phyloP scores from a whole-genome alignment of 1,284 basidiomycete genomes.

The Moesziomyces parantarcticus region DNA sequence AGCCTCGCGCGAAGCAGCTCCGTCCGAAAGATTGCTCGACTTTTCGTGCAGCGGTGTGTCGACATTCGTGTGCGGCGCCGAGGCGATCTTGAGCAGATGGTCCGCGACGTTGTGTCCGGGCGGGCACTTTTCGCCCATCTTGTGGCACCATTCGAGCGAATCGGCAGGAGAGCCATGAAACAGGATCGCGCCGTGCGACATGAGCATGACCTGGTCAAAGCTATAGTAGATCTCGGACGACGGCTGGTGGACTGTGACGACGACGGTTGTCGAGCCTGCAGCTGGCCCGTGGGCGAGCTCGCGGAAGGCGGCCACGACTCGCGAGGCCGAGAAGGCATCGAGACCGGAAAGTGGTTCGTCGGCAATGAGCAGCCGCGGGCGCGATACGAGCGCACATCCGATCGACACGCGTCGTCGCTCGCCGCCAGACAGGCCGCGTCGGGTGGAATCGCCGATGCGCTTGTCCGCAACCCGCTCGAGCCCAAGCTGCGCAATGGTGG shows the following conservation, averaged over 20 bases:
- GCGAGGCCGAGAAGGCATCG: constrained; percentile 51
- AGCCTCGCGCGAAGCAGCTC: constrained; percentile 2
- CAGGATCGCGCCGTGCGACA: constrained; percentile 45
- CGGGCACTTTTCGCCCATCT: constrained; percentile 46
- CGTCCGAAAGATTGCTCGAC: constrained; percentile 20
- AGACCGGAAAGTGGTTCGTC: constrained; percentile 58
- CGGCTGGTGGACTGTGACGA: constrained; percentile 59
- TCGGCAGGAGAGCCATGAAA: constrained; percentile 52
- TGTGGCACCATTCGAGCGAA: constrained; percentile 48
- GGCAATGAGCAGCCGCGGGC: constrained; percentile 49
- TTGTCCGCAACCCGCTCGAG: constrained; percentile 46
- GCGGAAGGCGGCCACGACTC: constrained; percentile 51
- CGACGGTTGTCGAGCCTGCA: constrained; percentile 47
- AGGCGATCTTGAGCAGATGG: constrained; percentile 49
- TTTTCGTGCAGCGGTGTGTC: constrained; percentile 16
- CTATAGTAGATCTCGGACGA: constrained; percentile 54
- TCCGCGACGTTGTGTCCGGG: constrained; percentile 57
- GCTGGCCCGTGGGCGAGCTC: constrained; percentile 27
- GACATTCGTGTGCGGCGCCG: constrained; percentile 10
- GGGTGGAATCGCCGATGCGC: constrained; percentile 49
- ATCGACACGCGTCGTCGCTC: constrained; percentile 55
- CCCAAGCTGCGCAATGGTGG: constrained; percentile 42
- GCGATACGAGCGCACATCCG: constrained; percentile 52
- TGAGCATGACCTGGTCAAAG: constrained; percentile 51
- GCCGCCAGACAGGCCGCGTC: constrained; percentile 55